Base-by-base conservation (phyloP, 73 alveolate genomes). In the Tetrahymena thermophila region DNA sequence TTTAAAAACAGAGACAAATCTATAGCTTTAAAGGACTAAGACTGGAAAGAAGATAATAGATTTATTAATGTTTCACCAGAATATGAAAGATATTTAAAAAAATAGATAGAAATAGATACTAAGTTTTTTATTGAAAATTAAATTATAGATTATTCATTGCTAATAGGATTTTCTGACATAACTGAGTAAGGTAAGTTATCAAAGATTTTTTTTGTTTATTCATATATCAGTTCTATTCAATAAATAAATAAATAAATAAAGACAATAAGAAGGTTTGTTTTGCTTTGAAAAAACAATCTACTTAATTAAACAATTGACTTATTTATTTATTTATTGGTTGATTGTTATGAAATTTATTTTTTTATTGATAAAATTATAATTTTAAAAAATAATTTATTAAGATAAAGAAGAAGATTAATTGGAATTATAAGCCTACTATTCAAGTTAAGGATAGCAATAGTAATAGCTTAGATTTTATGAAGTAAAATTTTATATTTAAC, bases 21-120 rank as follows among this genome's bases (percentile, higher is more conserved):
- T 43, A 97, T 98, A 35, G 99, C 99, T 35, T 94, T 97, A n/a
- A 98, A 98, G 94, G 99, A 98, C 89, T 94, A 97, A 84, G 99
- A 98, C 94, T 98, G 98, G 95, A 95, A 95, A 44, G 97, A 96
- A 93, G 96, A 97, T 89, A 96, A 97, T 42, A 94, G 94, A 96
- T 97, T 93, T 44, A 96, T 98, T 28, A 57, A 95, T 56, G 96
- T 98, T 8, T 97, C 96, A 23, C 93, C 93, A 31, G 98, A 97
- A 55, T 96, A 96, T 38, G 95, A 94, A 93, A 97, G 96, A 43
- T 96, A 97, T 1, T 93, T 98, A 31, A 94, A 96, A 57, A 94
- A 97, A 16, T 98, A 98, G 94, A 94, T 98, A 21, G 96, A 96
- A 95, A 96, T 93, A 93, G 99, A 98, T 95, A 97, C 96, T 35